Conservation (phyloP, 805 yeast species). For the Nakazawaea ambrosiae region DNA sequence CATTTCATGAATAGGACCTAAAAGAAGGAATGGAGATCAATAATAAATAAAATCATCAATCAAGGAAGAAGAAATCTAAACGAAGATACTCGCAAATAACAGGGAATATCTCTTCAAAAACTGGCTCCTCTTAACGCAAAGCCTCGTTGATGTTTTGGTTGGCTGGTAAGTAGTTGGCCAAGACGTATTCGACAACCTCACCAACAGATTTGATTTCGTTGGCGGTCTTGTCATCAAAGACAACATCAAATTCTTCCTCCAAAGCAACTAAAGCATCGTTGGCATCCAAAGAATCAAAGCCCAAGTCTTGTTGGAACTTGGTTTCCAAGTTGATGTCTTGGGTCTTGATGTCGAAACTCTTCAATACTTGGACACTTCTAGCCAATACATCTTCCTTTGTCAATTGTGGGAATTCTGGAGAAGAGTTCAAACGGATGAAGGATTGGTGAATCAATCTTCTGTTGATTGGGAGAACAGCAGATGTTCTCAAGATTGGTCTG, state of each 20-base stretch:
- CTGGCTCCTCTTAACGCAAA: slow-evolving; percentile 29
- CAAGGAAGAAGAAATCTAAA: no score
- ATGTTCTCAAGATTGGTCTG: slow-evolving; percentile 1
- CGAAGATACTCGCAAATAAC: no score
- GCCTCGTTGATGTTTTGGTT: slow-evolving; percentile 27
- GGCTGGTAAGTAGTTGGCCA: slow-evolving; percentile 26
- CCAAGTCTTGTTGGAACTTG: slow-evolving; percentile 61
- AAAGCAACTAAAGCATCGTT: slow-evolving; percentile 95
- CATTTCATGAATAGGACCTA: no score
- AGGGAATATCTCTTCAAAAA: no score
- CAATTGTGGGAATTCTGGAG: slow-evolving; percentile 49
- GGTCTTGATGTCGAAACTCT: slow-evolving; percentile 37
- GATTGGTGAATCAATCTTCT: slow-evolving; percentile 14
- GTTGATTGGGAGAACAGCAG: neutral
- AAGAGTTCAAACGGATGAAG: slow-evolving; percentile 12
- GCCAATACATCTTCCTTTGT: slow-evolving; percentile 73
- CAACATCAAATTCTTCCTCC: slow-evolving; percentile 66
- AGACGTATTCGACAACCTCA: slow-evolving; percentile 50
- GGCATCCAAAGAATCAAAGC: slow-evolving; percentile 90
- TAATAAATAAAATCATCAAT: no score
- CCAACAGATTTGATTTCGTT: slow-evolving; percentile 57
- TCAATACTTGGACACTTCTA: slow-evolving; percentile 75
- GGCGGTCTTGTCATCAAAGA: slow-evolving; percentile 31
- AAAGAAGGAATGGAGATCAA: no score
- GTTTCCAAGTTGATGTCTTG: slow-evolving; percentile 28